Conservation (phyloP, 352 stramenopile genomes). For the Globisporangium paroecandrum region DNA sequence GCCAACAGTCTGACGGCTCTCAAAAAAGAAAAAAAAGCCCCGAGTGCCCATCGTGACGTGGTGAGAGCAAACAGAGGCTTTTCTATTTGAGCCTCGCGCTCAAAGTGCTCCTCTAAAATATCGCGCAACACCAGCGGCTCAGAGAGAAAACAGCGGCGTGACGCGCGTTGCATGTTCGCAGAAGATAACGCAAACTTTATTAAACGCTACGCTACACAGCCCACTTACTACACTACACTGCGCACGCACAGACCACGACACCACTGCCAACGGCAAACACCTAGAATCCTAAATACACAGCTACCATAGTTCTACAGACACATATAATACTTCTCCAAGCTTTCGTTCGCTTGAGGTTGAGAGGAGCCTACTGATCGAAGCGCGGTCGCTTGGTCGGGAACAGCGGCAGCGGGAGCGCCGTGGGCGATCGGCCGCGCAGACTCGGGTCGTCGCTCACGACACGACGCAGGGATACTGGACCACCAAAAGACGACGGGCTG, state of each 20-base stretch:
- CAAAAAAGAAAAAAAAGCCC: neutral
- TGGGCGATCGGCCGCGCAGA: neutral
- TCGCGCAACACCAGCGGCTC: neutral
- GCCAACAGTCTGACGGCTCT: neutral
- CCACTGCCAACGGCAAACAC: neutral
- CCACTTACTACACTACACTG: neutral
- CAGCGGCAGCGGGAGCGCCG: neutral
- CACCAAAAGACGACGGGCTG: neutral
- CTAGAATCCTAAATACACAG: conserved; percentile 5
- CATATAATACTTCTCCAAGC: neutral
- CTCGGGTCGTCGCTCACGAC: conserved; percentile 24
- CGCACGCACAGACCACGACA: neutral
- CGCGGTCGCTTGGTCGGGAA: conserved; percentile 13
- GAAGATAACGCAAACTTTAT: neutral
- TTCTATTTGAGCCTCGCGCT: neutral
- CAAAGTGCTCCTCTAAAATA: neutral
- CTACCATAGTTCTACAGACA: neutral
- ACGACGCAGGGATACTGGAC: conserved; percentile 13
- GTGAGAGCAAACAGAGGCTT: too few relatives aligned
- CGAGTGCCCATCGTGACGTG: neutral
- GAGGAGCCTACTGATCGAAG: neutral
- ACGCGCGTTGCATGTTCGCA: neutral
- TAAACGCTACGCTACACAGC: neutral
- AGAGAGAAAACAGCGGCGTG: neutral
- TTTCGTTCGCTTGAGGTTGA: conserved; percentile 1